phyloP scores from a whole-genome alignment of 2,329 filamentous ascomycete species.

The Xylaria sp. region DNA sequence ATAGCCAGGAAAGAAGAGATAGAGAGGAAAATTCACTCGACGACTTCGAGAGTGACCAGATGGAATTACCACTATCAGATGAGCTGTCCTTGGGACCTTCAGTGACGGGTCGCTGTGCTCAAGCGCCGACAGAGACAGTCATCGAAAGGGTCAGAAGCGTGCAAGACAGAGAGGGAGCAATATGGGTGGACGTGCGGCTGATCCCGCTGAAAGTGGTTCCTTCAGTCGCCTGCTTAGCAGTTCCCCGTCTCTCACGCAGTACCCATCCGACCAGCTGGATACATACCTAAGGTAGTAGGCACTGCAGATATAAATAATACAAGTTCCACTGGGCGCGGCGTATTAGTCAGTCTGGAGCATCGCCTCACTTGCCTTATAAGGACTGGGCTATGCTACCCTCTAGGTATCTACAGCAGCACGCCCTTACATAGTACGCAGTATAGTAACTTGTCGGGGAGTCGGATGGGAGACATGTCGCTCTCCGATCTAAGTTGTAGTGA shows the following conservation, averaged over 20 bases:
- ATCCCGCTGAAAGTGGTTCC: slow-evolving; percentile 42
- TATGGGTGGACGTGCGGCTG: slow-evolving; percentile 48
- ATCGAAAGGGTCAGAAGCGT: slow-evolving; percentile 47
- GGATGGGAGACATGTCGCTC: neutral
- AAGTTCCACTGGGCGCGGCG: slow-evolving; percentile 36
- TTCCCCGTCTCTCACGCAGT: slow-evolving; percentile 28
- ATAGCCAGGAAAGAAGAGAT: slow-evolving; percentile 31
- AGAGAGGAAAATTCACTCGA: slow-evolving; percentile 27
- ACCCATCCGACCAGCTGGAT: slow-evolving; percentile 24
- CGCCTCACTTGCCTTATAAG: slow-evolving; percentile 36
- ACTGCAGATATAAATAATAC: slow-evolving; percentile 37
- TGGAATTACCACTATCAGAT: slow-evolving; percentile 44
- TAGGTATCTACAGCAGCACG: slow-evolving; percentile 5
- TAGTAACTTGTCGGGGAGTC: neutral
- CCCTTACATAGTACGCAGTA: slow-evolving; percentile 1
- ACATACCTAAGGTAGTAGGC: slow-evolving; percentile 14
- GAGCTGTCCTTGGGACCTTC: slow-evolving; percentile 47
- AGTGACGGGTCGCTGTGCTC: slow-evolving; percentile 33
- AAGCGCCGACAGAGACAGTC: slow-evolving; percentile 42
- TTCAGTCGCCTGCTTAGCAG: slow-evolving; percentile 43
- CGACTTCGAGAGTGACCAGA: slow-evolving; percentile 36
- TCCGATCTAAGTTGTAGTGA: slow-evolving; percentile 1
- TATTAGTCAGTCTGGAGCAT: slow-evolving; percentile 37
- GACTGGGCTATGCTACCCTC: slow-evolving; percentile 32
- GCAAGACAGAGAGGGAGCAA: slow-evolving; percentile 32